A percentile compares a stretch with the other conserved stretches of the same genome.
These are phyloP conservation scores for Rhododendron kiyosumense DNA, from an alignment of 148 eudicot species.

Conservation along the genomic window DNA sequence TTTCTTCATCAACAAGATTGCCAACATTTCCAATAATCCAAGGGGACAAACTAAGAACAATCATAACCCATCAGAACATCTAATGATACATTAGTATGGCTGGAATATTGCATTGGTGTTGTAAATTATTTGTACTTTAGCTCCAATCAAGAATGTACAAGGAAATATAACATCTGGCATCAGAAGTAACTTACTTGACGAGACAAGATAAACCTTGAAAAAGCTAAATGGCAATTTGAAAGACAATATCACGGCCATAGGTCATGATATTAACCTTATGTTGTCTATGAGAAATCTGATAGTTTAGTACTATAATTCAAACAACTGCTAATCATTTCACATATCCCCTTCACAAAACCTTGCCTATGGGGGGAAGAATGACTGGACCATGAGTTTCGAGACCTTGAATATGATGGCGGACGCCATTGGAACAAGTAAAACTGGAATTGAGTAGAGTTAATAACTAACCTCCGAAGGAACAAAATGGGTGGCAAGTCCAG, in stretches of 20 bases:
- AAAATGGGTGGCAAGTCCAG: slow-evolving; percentile 88
- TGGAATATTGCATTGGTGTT: background rate
- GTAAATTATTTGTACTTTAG: background rate
- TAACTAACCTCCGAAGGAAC: slow-evolving; percentile 79
- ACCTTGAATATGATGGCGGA: background rate
- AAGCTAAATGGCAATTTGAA: background rate
- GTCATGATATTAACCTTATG: background rate
- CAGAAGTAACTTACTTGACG: background rate
- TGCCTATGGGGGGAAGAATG: background rate
- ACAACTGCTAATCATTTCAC: background rate
- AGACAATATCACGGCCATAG: background rate
- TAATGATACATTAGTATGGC: background rate
- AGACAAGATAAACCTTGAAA: background rate
- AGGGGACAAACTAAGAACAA: background rate
- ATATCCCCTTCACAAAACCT: background rate
- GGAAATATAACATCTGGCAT: no score
- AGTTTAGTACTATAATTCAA: background rate
- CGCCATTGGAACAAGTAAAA: background rate
- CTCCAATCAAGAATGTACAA: background rate
- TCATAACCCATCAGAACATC: background rate
- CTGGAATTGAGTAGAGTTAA: background rate
- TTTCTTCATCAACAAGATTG: background rate
- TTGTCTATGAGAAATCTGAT: background rate
- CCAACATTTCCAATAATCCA: background rate
- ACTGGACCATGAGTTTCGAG: background rate